A percentile compares a stretch with the other conserved stretches of the same genome.
These are phyloP conservation scores for Pinus tabuliformis DNA, from an alignment of 75 land plant genomes.

Conservation along the genomic window DNA sequence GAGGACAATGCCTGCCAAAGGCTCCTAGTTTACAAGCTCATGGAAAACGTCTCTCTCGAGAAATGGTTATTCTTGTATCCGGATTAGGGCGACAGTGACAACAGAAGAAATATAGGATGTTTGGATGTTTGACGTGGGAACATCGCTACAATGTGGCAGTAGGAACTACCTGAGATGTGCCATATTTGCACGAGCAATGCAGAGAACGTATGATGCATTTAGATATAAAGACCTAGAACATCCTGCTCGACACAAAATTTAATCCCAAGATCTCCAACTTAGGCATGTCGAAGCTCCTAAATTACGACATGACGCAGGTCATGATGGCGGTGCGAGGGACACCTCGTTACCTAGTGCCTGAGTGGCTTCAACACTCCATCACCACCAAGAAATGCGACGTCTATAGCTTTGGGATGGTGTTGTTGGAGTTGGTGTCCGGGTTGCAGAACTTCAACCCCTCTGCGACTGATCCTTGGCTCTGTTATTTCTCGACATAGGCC, in stretches of 20 bases:
- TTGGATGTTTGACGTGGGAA: conserved; percentile 8
- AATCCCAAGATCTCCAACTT: conserved; percentile 50
- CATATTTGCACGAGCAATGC: conserved; percentile 33
- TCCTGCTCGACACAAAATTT: conserved; percentile 33
- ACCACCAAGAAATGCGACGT: conserved; percentile 28
- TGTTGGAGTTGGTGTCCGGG: conserved; percentile 23
- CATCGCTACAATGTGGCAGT: conserved; percentile 13
- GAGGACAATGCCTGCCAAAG: background rate
- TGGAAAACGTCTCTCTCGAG: conserved; percentile 23
- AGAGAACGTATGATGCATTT: conserved; percentile 36
- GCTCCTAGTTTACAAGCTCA: conserved; percentile 33
- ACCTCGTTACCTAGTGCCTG: conserved; percentile 32
- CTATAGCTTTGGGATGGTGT: conserved; percentile 40
- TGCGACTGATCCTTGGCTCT: conserved; percentile 10
- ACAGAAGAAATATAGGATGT: too few species aligned
- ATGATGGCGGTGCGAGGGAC: conserved; percentile 35
- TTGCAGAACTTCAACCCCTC: conserved; percentile 14
- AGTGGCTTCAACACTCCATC: conserved; percentile 12
- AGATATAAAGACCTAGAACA: conserved; percentile 46
- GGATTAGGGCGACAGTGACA: too few species aligned
- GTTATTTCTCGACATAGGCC: background rate
- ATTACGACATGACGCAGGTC: conserved; percentile 15
- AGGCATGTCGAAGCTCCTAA: conserved; percentile 40
- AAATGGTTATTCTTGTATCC: conserved; percentile 14
- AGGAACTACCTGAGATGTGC: conserved; percentile 24